Percentiles rank a stretch among this genome's conserved stretches.
These are phyloP conservation scores for Phialophora tarda DNA, from an alignment of 2,329 filamentous ascomycete species.

Conservation along the genomic window DNA sequence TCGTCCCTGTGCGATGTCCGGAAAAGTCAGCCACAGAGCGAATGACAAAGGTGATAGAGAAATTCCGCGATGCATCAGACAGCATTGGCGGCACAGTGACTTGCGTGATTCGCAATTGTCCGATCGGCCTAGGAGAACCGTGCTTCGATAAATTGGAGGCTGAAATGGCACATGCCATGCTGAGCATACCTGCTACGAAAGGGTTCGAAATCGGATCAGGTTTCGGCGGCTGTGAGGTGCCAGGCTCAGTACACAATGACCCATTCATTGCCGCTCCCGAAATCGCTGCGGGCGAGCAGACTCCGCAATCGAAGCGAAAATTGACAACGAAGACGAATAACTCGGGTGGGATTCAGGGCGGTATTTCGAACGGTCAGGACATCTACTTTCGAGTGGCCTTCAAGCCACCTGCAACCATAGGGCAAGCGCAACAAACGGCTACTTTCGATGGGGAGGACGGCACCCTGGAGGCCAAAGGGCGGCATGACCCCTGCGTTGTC, in stretches of 20 bases:
- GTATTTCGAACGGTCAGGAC: slow-evolving; percentile 89
- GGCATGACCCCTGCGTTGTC: slow-evolving; percentile 93
- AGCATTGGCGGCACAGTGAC: slow-evolving; percentile 95
- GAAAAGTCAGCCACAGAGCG: slow-evolving; percentile 65
- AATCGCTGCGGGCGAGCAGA: slow-evolving; percentile 46
- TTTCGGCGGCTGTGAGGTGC: slow-evolving; percentile 83
- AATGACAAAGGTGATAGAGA: slow-evolving; percentile 81
- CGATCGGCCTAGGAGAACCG: slow-evolving; percentile 86
- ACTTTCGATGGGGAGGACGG: slow-evolving; percentile 79
- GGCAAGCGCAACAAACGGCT: slow-evolving; percentile 81
- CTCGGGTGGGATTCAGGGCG: slow-evolving; percentile 92
- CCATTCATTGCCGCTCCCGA: slow-evolving; percentile 70
- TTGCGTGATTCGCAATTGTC: slow-evolving; percentile 86
- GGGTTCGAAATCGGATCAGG: slow-evolving; percentile 95
- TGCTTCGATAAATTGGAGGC: slow-evolving; percentile 97
- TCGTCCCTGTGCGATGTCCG: slow-evolving; percentile 87
- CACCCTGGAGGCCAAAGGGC: slow-evolving; percentile 84
- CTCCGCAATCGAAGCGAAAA: slow-evolving; percentile 55
- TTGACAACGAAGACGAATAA: slow-evolving; percentile 92
- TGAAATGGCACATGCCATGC: slow-evolving; percentile 87
- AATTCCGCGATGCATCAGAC: slow-evolving; percentile 78
- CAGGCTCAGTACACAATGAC: slow-evolving; percentile 91
- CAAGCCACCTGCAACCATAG: slow-evolving; percentile 94
- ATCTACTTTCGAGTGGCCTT: slow-evolving; percentile 96
- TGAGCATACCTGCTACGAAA: slow-evolving; percentile 93